Conservation (phyloP, 495 filamentous ascomycete genomes). For the Bathelium albidoporum region DNA sequence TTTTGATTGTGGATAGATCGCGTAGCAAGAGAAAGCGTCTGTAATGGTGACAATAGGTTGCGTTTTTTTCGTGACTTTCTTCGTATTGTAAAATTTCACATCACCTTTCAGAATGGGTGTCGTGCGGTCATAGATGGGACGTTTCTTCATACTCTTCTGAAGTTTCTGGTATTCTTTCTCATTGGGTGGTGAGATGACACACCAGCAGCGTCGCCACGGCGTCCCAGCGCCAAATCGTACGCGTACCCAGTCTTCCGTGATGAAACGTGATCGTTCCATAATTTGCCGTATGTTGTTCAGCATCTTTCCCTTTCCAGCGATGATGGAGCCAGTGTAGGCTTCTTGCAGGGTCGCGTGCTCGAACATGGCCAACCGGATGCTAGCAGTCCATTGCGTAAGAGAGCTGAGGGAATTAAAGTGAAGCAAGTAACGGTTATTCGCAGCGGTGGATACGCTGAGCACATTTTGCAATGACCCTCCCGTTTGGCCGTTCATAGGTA, state of each 20-base stretch:
- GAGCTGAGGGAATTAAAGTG: slow-evolving; percentile 95
- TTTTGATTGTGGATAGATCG: slow-evolving; percentile 90
- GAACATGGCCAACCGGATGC: slow-evolving; percentile 88
- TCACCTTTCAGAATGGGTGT: slow-evolving; percentile 63
- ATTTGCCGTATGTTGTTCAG: slow-evolving; percentile 82
- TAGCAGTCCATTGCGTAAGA: slow-evolving; percentile 90
- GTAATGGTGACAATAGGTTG: slow-evolving; percentile 82
- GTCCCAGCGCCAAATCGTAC: slow-evolving; percentile 95
- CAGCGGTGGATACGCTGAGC: slow-evolving; percentile 87
- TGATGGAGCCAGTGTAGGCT: slow-evolving; percentile 89
- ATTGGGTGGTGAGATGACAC: slow-evolving; percentile 81
- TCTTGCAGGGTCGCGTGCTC: slow-evolving; percentile 90
- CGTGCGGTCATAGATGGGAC: slow-evolving; percentile 65
- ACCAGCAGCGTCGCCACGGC: slow-evolving; percentile 94
- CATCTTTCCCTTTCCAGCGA: slow-evolving; percentile 83
- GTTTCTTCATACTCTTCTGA: slow-evolving; percentile 76
- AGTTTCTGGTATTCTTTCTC: slow-evolving; percentile 82
- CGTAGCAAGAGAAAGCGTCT: slow-evolving; percentile 84
- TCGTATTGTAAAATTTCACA: slow-evolving; percentile 87
- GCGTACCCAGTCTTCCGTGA: slow-evolving; percentile 85
- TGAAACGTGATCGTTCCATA: slow-evolving; percentile 65
- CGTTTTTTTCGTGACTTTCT: slow-evolving; percentile 85
- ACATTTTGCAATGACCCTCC: slow-evolving; percentile 82
- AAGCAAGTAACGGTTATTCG: slow-evolving; percentile 85
- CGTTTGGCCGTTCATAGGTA: slow-evolving; percentile 67